phyloP scores from a whole-genome alignment of 2,329 filamentous ascomycete genomes.

The Aspergillus puulaauensis region DNA sequence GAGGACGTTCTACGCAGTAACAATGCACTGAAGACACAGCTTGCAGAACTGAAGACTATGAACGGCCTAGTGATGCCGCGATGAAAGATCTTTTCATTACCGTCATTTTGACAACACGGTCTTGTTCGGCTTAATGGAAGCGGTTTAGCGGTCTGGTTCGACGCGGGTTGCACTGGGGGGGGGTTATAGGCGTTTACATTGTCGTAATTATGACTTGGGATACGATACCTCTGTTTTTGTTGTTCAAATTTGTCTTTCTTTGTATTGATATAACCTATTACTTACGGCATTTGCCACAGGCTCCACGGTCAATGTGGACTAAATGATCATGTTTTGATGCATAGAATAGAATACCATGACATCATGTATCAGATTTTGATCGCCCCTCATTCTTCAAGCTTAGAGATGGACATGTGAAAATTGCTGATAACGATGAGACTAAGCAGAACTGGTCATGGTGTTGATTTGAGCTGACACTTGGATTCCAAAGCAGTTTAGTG shows the following conservation, averaged over 20 bases:
- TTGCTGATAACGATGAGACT: background rate
- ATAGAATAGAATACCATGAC: conserved; percentile 6
- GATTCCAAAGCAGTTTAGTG: conserved; percentile 11
- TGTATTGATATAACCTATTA: conserved; percentile 6
- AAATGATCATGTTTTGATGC: conserved; percentile 2
- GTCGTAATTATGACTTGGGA: conserved; percentile 20
- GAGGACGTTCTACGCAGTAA: conserved; percentile 71
- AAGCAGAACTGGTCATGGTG: background rate
- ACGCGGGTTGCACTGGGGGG: conserved; percentile 11
- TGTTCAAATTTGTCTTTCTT: background rate
- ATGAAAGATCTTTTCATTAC: conserved; percentile 25
- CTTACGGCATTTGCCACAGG: background rate
- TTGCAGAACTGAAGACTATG: conserved; percentile 48
- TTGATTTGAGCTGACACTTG: background rate
- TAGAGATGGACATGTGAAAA: conserved; percentile 7
- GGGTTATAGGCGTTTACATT: conserved; percentile 23
- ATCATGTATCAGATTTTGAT: conserved; percentile 2
- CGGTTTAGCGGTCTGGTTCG: conserved; percentile 25
- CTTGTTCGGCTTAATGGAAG: conserved; percentile 14
- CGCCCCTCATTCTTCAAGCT: background rate
- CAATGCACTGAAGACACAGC: conserved; percentile 54
- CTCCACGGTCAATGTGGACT: background rate
- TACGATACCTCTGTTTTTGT: conserved; percentile 10
- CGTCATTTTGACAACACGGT: background rate
- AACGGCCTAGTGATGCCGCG: conserved; percentile 38